phyloP scores from a whole-genome alignment of 176 grass and related monocot species.

The Raddia distichophylla region DNA sequence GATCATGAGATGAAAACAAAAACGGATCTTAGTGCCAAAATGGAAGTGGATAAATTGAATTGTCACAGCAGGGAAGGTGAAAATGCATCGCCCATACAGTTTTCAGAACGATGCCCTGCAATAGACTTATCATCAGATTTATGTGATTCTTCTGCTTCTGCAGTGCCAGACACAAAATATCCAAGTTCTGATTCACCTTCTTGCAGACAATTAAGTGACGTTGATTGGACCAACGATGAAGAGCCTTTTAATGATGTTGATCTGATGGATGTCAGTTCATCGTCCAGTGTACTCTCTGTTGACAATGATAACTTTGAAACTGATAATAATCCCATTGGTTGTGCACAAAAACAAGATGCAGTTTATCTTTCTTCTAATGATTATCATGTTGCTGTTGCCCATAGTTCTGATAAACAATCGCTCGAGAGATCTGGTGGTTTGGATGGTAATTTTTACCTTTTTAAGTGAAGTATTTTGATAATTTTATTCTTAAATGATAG shows the following conservation, averaged over 20 bases:
- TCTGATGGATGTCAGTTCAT: slow-evolving; percentile 72
- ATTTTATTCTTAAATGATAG: slow-evolving; percentile 21
- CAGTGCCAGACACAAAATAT: slow-evolving; percentile 35
- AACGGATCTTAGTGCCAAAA: slow-evolving; percentile 26
- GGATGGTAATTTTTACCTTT: slow-evolving; percentile 56
- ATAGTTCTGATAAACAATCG: slow-evolving; percentile 41
- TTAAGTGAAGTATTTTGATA: slow-evolving; percentile 24
- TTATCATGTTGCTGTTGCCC: slow-evolving; percentile 20
- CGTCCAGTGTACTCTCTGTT: slow-evolving; percentile 58
- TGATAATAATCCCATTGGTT: slow-evolving; percentile 27
- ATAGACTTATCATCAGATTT: slow-evolving; percentile 31
- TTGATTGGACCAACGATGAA: slow-evolving; percentile 52
- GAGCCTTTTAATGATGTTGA: slow-evolving; percentile 60
- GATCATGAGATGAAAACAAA: slow-evolving; percentile 51
- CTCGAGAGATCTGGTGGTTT: slow-evolving; percentile 32
- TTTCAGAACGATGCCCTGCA: slow-evolving; percentile 43
- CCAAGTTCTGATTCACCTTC: slow-evolving; percentile 43
- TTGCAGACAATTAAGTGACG: slow-evolving; percentile 32
- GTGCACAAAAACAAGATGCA: slow-evolving; percentile 37
- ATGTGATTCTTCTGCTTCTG: slow-evolving; percentile 41
- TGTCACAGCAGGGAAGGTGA: slow-evolving; percentile 39
- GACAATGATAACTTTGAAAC: slow-evolving; percentile 23
- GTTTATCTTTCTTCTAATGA: slow-evolving; percentile 23
- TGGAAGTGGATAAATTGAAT: slow-evolving; percentile 43
- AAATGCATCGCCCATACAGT: slow-evolving; percentile 10